Percentiles rank a stretch among this genome's conserved stretches.
These are phyloP conservation scores for Leccinum fuscescens DNA, from an alignment of 1,284 basidiomycete species.

Conservation along the genomic window DNA sequence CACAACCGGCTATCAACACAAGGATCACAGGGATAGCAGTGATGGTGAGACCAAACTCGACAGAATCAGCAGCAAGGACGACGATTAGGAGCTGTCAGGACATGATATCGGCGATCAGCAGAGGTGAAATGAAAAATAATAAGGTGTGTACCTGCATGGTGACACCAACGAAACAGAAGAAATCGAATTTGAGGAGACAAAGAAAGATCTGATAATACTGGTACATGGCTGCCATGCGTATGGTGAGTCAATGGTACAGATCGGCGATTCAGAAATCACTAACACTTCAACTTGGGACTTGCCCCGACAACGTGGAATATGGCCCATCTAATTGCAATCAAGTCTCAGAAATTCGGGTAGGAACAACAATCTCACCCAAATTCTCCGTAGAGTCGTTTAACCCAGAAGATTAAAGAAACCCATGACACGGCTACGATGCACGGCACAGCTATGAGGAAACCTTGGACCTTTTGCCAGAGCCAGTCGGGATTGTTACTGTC, in stretches of 20 bases:
- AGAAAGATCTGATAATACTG: conserved; percentile 83
- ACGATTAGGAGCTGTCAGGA: conserved; percentile 64
- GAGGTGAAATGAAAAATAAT: neutral
- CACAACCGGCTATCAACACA: conserved; percentile 60
- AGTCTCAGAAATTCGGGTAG: neutral
- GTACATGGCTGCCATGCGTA: conserved; percentile 63
- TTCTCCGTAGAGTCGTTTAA: conserved; percentile 55
- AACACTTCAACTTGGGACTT: conserved; percentile 77
- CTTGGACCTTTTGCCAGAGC: conserved; percentile 45
- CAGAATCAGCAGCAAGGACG: conserved; percentile 58
- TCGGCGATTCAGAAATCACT: conserved; percentile 25
- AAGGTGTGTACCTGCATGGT: conserved; percentile 68
- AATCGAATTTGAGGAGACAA: conserved; percentile 84
- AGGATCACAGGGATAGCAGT: conserved; percentile 83
- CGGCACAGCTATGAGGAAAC: conserved; percentile 54
- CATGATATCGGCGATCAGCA: neutral
- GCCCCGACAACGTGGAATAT: conserved; percentile 85
- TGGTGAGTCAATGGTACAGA: conserved; percentile 6
- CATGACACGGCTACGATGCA: conserved; percentile 52
- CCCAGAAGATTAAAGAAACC: conserved; percentile 52
- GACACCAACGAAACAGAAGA: conserved; percentile 81
- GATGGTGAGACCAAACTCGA: conserved; percentile 78
- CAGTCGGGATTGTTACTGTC: neutral
- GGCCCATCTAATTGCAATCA: conserved; percentile 58
- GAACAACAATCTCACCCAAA: conserved; percentile 50